Evolutionary conservation across 306 rosid genomes (phyloP), one percentile per base, ranked within the genome.

Genomic region (Ochetophila trinervis): DNA sequence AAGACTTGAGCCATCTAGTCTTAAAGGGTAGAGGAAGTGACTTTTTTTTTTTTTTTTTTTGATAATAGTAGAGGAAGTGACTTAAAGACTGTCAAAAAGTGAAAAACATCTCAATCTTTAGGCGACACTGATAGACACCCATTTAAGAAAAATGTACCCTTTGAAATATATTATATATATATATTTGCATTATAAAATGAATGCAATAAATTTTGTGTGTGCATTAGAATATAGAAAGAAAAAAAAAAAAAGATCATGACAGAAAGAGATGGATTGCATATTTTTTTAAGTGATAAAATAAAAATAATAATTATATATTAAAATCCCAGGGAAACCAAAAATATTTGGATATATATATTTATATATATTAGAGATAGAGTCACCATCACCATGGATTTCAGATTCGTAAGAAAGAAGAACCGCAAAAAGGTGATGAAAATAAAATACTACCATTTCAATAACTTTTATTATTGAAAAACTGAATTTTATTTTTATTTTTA

Each of bases 91-190:
- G 71, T 69, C 68, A 72, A 74, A 71, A 80, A 67, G 82, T 72
- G 65, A 78, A 79, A 82, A 68, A 76, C 70, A 73, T 79, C 73
- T 70, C 73, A 68, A 67, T 80, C 81, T 74, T 17, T 45, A 54
- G 63, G 75, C 83, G 81, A 75, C 85, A 81, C 3, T 80, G 83
- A 88, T 69, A 69, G 85, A 70, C 84, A 66, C 65, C 80, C 88
- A 73, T 85, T 83, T 65, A 59, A 60, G 82, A 78, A 82, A 75
- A 75, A 68, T 70, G 88, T 79, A 74, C 78, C 75, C 86, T 58
- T 60, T 57, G 60, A 32, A 58, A 65, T 62, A 15, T 5, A 49
- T 5, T 0, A 18, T 49, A 18, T 10, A 49, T 4, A 14, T 36
- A 5, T 36, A 36, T 49, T 49, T 49, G 3, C n/a, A 49, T 49